phyloP scores from a whole-genome alignment of 1,284 basidiomycete species.

The Leccinum cinnamomeum region DNA sequence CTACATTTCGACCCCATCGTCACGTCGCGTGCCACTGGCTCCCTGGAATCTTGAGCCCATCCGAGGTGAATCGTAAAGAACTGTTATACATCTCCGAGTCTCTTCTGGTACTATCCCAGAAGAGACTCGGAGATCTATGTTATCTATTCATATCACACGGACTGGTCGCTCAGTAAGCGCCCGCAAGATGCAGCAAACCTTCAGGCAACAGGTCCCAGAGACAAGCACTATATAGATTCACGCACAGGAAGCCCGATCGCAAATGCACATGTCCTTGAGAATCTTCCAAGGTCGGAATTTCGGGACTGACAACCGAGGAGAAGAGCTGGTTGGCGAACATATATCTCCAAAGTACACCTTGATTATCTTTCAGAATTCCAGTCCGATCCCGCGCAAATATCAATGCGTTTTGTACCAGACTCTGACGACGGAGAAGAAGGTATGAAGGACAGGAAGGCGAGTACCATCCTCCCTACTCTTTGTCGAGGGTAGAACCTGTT shows the following conservation, averaged over 20 bases:
- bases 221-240: slow-evolving; percentile 33
- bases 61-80: slow-evolving; percentile 1
- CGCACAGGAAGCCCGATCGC: no score
- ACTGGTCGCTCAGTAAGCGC: not conserved
- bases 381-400: slow-evolving; percentile 83
- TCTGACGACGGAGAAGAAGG: slow-evolving; percentile 51
- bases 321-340: slow-evolving; percentile 65
- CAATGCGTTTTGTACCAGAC: slow-evolving; percentile 60
- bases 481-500: no score
- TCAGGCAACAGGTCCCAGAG: slow-evolving; percentile 75
- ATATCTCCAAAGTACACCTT: slow-evolving; percentile 74
- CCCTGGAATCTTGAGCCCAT: no score
- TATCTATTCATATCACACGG: not conserved
- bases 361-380: slow-evolving; percentile 73
- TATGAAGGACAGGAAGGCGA: slow-evolving; percentile 76
- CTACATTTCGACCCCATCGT: no score
- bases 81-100: slow-evolving; percentile 41
- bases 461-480: slow-evolving; percentile 6
- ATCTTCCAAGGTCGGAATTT: slow-evolving; percentile 52
- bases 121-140: slow-evolving; percentile 51
- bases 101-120: slow-evolving; percentile 66
- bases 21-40: no score
- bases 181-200: slow-evolving; percentile 85
- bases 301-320: slow-evolving; percentile 52
- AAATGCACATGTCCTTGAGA: not conserved